Percentiles rank a stretch among this genome's conserved stretches.
Conservation (phyloP, 768 basidiomycete species). For the Lactifluus pinguis region DNA sequence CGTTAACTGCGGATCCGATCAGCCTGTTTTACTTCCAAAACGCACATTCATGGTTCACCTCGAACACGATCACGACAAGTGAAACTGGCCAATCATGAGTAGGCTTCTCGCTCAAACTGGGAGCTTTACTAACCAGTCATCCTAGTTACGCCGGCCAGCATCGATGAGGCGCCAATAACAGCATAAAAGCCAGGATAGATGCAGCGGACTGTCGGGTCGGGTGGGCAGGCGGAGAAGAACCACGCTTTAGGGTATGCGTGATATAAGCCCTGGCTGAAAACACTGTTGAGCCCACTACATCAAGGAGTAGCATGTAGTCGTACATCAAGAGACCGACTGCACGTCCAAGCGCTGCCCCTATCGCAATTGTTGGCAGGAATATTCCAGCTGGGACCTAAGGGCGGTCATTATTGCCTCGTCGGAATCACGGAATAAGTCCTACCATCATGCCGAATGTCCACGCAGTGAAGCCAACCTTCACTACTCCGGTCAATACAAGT, state of each 20-base stretch:
- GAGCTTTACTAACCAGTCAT: constrained; percentile 53
- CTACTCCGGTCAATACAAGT: constrained; percentile 48
- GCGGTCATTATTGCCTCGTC: not conserved
- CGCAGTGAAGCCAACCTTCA: constrained; percentile 56
- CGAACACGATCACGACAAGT: constrained; percentile 67
- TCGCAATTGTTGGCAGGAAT: constrained; percentile 66
- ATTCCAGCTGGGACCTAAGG: constrained; percentile 66
- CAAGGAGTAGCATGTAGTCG: constrained; percentile 19
- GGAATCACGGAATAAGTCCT: not conserved
- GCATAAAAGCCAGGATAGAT: constrained; percentile 72
- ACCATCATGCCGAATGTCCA: constrained; percentile 82
- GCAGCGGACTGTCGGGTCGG: constrained; percentile 58
- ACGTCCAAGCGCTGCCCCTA: constrained; percentile 64
- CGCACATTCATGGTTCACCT: constrained; percentile 32
- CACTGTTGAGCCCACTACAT: not conserved
- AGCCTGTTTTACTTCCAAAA: not conserved
- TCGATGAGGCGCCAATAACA: constrained; percentile 66
- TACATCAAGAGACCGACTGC: constrained; percentile 62
- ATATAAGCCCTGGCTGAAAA: constrained; percentile 53
- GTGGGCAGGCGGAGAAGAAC: constrained; percentile 65
- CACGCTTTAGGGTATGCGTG: constrained; percentile 57
- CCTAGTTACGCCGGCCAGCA: constrained; percentile 67
- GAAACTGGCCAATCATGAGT: constrained; percentile 39
- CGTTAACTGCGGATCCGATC: constrained; percentile 41
- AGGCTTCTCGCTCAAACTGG: not conserved